These are phyloP conservation scores for Apophysomyces sp. DNA, from an alignment of 371 early-diverging fungal genomes.

Conservation along the genomic window DNA sequence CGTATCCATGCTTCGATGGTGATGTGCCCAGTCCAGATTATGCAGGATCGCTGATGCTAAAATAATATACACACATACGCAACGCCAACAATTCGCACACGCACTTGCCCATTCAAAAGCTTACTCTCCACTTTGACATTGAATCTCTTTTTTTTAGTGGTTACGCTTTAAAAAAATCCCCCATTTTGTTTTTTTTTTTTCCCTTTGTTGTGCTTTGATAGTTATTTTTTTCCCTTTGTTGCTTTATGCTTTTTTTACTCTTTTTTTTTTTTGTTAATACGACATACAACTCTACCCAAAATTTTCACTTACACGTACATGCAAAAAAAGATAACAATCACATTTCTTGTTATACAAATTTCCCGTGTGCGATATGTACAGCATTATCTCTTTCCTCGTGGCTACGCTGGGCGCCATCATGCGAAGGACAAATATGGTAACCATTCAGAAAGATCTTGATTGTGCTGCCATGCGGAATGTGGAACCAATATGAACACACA, in stretches of 20 bases:
- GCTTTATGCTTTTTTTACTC: neutral
- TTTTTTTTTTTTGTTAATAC: neutral
- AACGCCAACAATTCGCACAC: neutral
- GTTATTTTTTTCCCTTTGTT: neutral
- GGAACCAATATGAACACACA: neutral
- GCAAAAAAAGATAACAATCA: neutral
- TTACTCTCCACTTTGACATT: neutral
- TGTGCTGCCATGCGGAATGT: constrained; percentile 1
- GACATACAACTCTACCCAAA: neutral
- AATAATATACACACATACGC: neutral
- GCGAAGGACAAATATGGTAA: neutral
- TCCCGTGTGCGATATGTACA: neutral
- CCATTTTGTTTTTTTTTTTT: neutral
- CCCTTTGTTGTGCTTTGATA: neutral
- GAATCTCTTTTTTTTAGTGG: neutral
- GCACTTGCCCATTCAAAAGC: neutral
- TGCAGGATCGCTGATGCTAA: constrained; percentile 9
- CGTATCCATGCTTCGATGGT: neutral
- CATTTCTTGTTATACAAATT: neutral
- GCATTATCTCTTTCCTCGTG: neutral
- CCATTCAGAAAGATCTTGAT: constrained; percentile 4
- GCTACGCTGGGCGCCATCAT: neutral
- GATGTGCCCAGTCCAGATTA: constrained; percentile 9
- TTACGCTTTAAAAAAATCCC: neutral
- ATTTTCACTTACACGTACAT: neutral